A percentile compares a stretch with the other conserved stretches of the same genome.
phyloP scores from a whole-genome alignment of 2,329 filamentous ascomycete genomes.

The Alternaria triticina region DNA sequence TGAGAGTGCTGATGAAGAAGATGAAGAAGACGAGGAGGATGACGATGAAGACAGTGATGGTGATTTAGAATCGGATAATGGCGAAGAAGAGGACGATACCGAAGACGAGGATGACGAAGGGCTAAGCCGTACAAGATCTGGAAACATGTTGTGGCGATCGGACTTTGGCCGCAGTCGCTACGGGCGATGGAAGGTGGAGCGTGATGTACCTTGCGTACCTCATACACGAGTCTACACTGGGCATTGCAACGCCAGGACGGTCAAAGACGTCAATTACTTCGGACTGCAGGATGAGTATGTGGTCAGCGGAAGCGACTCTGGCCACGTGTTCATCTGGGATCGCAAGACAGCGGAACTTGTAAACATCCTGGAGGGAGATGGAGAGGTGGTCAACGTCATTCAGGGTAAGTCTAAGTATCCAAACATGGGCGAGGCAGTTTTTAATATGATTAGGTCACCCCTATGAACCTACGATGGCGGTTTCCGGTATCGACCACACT shows the following conservation, averaged over 20 bases:
- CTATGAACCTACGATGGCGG: slow-evolving; percentile 70
- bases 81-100: slow-evolving; percentile 37
- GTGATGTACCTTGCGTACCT: slow-evolving; percentile 60
- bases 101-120: slow-evolving; percentile 41
- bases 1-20: slow-evolving; percentile 21
- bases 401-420: slow-evolving; percentile 55
- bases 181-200: slow-evolving; percentile 60
- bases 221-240: slow-evolving; percentile 66
- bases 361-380: slow-evolving; percentile 70
- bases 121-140: slow-evolving; percentile 44
- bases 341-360: slow-evolving; percentile 65
- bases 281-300: slow-evolving; percentile 72
- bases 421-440: background rate
- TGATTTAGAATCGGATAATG: slow-evolving; percentile 34
- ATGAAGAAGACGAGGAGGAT: slow-evolving; percentile 28
- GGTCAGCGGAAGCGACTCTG: slow-evolving; percentile 70
- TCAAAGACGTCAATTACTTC: slow-evolving; percentile 74
- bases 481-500: slow-evolving; percentile 71
- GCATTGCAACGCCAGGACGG: slow-evolving; percentile 71
- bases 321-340: slow-evolving; percentile 74
- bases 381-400: slow-evolving; percentile 73
- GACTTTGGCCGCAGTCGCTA: slow-evolving; percentile 55
- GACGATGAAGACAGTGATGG: slow-evolving; percentile 32
- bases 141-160: slow-evolving; percentile 55
- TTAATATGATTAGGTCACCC: slow-evolving; percentile 60